These are phyloP conservation scores for Auricularia heimuer DNA, from an alignment of 768 basidiomycete genomes.

Conservation along the genomic window DNA sequence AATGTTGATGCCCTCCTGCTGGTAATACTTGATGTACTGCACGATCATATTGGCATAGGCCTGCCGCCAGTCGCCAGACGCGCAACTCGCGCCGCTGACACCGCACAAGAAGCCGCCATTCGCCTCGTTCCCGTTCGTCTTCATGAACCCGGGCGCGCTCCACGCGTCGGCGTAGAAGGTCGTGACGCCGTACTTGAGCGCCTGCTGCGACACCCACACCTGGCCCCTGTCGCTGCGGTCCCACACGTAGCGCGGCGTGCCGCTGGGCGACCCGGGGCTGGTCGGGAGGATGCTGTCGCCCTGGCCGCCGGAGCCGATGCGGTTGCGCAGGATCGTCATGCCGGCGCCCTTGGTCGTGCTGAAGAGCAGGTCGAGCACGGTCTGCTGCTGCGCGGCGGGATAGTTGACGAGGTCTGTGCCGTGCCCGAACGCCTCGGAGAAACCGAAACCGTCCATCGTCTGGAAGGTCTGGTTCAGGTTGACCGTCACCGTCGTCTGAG, in stretches of 20 bases:
- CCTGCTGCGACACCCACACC: slow-evolving; percentile 5
- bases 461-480: slow-evolving; percentile 2
- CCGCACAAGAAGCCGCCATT: slow-evolving; percentile 8
- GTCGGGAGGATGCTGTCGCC: slow-evolving; percentile 3
- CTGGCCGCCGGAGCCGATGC: slow-evolving; percentile 2
- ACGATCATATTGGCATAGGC: slow-evolving; percentile 10
- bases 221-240: slow-evolving; percentile 6
- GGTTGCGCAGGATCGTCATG: slow-evolving; percentile 8
- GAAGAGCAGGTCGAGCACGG: slow-evolving; percentile 7
- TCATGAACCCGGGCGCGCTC: slow-evolving; percentile 11
- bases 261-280: background rate
- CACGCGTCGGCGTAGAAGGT: slow-evolving; percentile 10
- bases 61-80: slow-evolving; percentile 9
- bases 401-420: slow-evolving; percentile 3
- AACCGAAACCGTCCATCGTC: slow-evolving; percentile 7
- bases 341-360: slow-evolving; percentile 4
- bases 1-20: slow-evolving; percentile 5
- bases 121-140: slow-evolving; percentile 6
- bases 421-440: slow-evolving; percentile 6
- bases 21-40: slow-evolving; percentile 10
- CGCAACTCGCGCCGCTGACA: slow-evolving; percentile 8
- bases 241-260: slow-evolving; percentile 5
- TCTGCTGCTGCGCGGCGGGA: slow-evolving; percentile 2
- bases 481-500: slow-evolving; percentile 2
- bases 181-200: slow-evolving; percentile 5